A percentile compares a stretch with the other conserved stretches of the same genome.
Conservation (phyloP, 805 yeast species). For the Ogataea polymorpha region DNA sequence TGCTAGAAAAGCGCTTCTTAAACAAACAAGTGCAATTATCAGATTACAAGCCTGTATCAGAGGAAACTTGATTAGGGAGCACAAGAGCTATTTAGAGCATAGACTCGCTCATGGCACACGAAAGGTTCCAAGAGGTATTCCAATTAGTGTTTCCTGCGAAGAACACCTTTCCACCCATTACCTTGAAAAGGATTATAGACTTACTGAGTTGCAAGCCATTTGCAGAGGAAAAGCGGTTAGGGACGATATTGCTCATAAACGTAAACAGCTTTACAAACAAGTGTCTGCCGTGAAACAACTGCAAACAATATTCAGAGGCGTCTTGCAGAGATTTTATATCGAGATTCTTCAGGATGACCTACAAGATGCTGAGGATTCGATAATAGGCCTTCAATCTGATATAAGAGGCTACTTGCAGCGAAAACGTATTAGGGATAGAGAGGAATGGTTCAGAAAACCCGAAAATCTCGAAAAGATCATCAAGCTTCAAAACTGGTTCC, state of each 20-base stretch:
- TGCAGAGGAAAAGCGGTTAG: constrained; percentile 43
- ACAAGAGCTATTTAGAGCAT: constrained; percentile 2
- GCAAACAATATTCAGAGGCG: constrained; percentile 65
- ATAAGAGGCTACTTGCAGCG: constrained; percentile 50
- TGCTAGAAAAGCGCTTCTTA: constrained; percentile 18
- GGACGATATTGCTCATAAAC: constrained; percentile 21
- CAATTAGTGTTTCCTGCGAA: constrained; percentile 4
- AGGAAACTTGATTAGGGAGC: constrained; percentile 34
- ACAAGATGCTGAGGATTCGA: constrained; percentile 39
- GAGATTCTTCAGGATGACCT: constrained; percentile 55
- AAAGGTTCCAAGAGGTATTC: constrained; percentile 1
- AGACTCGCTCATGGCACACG: not conserved
- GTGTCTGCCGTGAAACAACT: constrained; percentile 37
- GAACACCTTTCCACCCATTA: constrained; percentile 6
- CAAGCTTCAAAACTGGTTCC: constrained; percentile 69
- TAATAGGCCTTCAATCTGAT: constrained; percentile 51
- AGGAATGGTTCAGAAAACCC: constrained; percentile 46
- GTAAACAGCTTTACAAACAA: constrained; percentile 17
- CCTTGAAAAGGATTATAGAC: constrained; percentile 10
- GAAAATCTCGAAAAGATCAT: constrained; percentile 57
- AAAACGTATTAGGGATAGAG: constrained; percentile 30
- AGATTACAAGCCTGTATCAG: constrained; percentile 44
- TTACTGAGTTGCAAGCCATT: constrained; percentile 40
- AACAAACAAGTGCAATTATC: constrained; percentile 25
- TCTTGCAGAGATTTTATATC: constrained; percentile 51